phyloP scores from a whole-genome alignment of 305 asterid species.

The Fraxinus albicans region DNA sequence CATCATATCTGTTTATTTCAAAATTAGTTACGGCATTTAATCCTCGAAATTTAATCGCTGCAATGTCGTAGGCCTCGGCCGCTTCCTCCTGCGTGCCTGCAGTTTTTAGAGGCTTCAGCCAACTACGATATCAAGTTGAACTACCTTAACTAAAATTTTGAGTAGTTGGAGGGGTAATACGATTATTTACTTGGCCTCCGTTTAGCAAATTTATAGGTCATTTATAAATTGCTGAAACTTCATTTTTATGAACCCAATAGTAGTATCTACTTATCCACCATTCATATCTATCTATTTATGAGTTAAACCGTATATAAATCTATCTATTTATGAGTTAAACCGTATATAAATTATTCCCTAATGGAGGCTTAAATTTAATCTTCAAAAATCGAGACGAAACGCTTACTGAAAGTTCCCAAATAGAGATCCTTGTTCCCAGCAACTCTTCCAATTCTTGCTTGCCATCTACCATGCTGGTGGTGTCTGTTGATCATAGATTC shows the following conservation, averaged over 20 bases:
- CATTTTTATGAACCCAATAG: not conserved
- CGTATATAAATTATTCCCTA: not conserved
- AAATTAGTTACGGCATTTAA: constrained; percentile 75
- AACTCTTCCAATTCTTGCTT: constrained; percentile 86
- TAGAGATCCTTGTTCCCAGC: constrained; percentile 89
- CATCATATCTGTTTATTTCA: constrained; percentile 77
- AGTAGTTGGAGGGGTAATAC: not conserved
- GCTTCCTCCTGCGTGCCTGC: constrained; percentile 92
- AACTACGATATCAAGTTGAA: not conserved
- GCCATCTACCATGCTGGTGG: constrained; percentile 94
- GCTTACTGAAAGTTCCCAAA: constrained; percentile 82
- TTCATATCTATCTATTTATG: too few species aligned
- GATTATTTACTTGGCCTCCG: not conserved
- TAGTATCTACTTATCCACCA: too few species aligned
- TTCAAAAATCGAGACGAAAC: not conserved
- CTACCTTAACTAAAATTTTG: not conserved
- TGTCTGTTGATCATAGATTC: constrained; percentile 39
- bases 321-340: too few species aligned
- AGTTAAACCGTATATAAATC: too few species aligned
- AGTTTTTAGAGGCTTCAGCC: not conserved
- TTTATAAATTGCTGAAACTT: not conserved
- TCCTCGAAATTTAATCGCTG: constrained; percentile 85
- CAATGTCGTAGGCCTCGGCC: constrained; percentile 87
- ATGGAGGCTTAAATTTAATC: not conserved
- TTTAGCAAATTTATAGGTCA: not conserved